Conservation (phyloP, 768 basidiomycete species). For the Pulveroboletus sp. region DNA sequence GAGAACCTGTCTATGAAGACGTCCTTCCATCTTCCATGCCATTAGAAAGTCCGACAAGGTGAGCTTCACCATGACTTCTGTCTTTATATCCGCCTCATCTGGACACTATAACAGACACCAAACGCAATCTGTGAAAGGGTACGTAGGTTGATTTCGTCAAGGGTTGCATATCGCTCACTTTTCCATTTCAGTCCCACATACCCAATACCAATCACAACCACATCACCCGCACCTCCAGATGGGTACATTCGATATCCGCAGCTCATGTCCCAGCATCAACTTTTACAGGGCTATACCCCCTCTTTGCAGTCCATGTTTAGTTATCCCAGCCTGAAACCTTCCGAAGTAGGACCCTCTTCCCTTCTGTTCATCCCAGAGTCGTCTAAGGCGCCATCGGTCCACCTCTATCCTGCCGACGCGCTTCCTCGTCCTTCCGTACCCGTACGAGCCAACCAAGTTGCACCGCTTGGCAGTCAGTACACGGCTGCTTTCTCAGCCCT, state of each 20-base stretch:
- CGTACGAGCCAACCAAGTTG: conserved; percentile 6
- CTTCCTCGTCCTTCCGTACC: conserved; percentile 35
- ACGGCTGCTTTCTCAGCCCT: conserved; percentile 22
- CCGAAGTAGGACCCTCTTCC: conserved; percentile 36
- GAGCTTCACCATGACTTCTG: conserved; percentile 40
- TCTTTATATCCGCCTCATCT: conserved; percentile 32
- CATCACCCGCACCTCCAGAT: conserved; percentile 53
- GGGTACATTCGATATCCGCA: conserved; percentile 55
- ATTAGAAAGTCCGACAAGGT: conserved; percentile 58
- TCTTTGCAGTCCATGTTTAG: conserved; percentile 74
- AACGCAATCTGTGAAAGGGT: conserved; percentile 34
- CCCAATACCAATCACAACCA: conserved; percentile 63
- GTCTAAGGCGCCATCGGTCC: conserved; percentile 19
- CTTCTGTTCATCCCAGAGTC: conserved; percentile 41
- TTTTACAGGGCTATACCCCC: conserved; percentile 71
- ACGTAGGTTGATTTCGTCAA: conserved; percentile 16
- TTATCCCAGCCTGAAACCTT: conserved; percentile 30
- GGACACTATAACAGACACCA: conserved; percentile 24
- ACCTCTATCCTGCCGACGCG: conserved; percentile 31
- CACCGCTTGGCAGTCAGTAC: conserved; percentile 14
- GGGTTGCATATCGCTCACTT: conserved; percentile 8
- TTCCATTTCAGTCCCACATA: conserved; percentile 33
- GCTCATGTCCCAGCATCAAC: conserved; percentile 77
- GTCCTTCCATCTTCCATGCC: conserved; percentile 44
- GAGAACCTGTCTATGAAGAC: conserved; percentile 29